phyloP scores from a whole-genome alignment of 305 asterid genomes.

The Solanum hybrid region DNA sequence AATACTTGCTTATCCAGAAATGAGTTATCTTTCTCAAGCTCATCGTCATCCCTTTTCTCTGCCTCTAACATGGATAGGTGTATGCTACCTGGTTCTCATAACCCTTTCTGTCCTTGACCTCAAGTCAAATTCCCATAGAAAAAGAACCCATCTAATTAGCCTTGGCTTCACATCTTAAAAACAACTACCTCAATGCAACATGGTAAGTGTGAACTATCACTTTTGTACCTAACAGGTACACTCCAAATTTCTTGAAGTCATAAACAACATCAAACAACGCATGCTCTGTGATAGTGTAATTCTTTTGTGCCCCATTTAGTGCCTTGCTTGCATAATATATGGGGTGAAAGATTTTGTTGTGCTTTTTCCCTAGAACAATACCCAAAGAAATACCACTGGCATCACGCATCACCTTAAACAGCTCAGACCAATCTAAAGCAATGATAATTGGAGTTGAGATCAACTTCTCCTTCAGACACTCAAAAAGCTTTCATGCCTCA shows the following conservation, averaged over 20 bases:
- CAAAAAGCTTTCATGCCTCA: not conserved
- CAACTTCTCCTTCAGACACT: too few species aligned
- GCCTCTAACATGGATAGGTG: not conserved
- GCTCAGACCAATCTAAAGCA: too few species aligned
- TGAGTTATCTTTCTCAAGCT: not conserved
- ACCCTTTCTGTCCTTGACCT: not conserved
- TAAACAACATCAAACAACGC: not conserved
- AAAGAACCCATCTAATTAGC: not conserved
- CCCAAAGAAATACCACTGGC: too few species aligned
- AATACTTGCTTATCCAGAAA: not conserved
- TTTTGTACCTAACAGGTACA: not conserved
- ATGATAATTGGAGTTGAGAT: too few species aligned
- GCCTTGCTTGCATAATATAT: not conserved
- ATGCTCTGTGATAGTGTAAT: not conserved
- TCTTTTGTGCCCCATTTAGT: not conserved
- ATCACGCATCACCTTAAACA: too few species aligned
- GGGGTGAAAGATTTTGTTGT: not conserved
- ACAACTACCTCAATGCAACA: not conserved
- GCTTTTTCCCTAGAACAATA: too few species aligned
- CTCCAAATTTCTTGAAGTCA: not conserved
- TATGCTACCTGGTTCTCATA: not conserved
- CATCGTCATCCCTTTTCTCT: not conserved
- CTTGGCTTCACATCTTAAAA: not conserved
- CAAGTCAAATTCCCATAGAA: not conserved
- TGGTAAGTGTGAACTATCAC: not conserved